These are phyloP conservation scores for Hypomontagnella monticulosa DNA, from an alignment of 495 filamentous ascomycete genomes.

Conservation along the genomic window DNA sequence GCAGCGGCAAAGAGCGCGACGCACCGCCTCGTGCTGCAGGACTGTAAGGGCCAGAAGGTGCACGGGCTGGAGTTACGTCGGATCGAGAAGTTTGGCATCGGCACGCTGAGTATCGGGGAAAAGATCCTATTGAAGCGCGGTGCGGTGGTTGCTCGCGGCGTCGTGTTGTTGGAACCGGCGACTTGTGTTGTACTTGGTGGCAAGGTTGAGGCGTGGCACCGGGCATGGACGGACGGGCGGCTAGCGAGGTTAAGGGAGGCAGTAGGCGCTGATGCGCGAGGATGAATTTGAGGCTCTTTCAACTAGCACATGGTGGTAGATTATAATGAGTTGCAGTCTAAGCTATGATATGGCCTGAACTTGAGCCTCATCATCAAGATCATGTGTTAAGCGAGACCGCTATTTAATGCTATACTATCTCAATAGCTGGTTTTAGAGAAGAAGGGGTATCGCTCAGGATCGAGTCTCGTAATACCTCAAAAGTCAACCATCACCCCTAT, in stretches of 20 bases:
- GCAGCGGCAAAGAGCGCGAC: slow-evolving; percentile 61
- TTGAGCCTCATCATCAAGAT: too few species aligned
- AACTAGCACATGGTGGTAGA: too few species aligned
- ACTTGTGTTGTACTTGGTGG: slow-evolving; percentile 77
- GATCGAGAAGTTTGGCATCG: slow-evolving; percentile 70
- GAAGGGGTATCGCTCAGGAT: too few species aligned
- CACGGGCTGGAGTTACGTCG: slow-evolving; percentile 77
- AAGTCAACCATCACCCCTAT: too few species aligned
- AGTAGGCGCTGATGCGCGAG: slow-evolving; percentile 53
- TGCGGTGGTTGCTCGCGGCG: slow-evolving; percentile 73
- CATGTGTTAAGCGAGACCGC: too few species aligned
- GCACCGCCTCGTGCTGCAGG: slow-evolving; percentile 85
- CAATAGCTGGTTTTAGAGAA: too few species aligned
- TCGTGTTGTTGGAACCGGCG: slow-evolving; percentile 76
- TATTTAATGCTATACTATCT: too few species aligned
- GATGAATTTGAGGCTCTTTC: not conserved
- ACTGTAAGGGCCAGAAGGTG: slow-evolving; percentile 73
- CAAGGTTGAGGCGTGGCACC: slow-evolving; percentile 84
- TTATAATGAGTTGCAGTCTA: too few species aligned
- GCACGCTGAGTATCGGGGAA: slow-evolving; percentile 75
- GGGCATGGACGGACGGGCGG: slow-evolving; percentile 76
- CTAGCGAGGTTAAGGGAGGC: slow-evolving; percentile 73
- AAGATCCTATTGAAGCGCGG: slow-evolving; percentile 78
- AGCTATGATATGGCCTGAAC: too few species aligned
- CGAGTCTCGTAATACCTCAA: too few species aligned